Conservation (phyloP, 2,329 filamentous ascomycete genomes). For the Penicillium glabrum region DNA sequence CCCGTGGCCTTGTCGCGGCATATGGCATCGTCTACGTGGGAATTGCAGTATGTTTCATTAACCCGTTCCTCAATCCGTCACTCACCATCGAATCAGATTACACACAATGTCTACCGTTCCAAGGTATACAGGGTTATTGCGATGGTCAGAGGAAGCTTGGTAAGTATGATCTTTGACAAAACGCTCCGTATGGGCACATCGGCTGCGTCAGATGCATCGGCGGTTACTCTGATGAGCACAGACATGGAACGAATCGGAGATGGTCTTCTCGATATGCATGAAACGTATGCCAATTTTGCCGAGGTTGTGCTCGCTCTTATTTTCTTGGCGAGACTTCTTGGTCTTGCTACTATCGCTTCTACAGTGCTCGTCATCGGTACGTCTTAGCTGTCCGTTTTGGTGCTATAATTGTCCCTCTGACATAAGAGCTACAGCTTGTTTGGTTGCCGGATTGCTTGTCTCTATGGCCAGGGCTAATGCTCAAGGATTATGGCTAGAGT, state of each 20-base stretch:
- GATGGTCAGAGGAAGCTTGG: slow-evolving; percentile 40
- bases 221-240: slow-evolving; percentile 49
- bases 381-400: not conserved
- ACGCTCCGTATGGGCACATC: slow-evolving; percentile 37
- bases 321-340: slow-evolving; percentile 13
- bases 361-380: slow-evolving; percentile 7
- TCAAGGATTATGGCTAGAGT: slow-evolving; percentile 18
- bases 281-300: slow-evolving; percentile 11
- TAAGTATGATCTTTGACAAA: slow-evolving; percentile 51
- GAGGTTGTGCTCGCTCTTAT: slow-evolving; percentile 16
- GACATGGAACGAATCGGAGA: slow-evolving; percentile 40
- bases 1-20: slow-evolving; percentile 39
- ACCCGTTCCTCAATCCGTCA: not conserved
- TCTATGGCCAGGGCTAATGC: slow-evolving; percentile 16
- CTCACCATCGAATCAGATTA: slow-evolving; percentile 19
- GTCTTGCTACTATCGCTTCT: slow-evolving; percentile 16
- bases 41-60: slow-evolving; percentile 31
- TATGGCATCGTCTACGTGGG: slow-evolving; percentile 40
- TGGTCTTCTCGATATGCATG: slow-evolving; percentile 17
- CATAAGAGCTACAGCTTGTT: slow-evolving; percentile 9
- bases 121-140: slow-evolving; percentile 36
- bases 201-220: slow-evolving; percentile 36
- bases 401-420: not conserved
- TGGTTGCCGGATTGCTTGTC: slow-evolving; percentile 14
- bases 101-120: slow-evolving; percentile 34